Evolutionary conservation across 768 basidiomycete genomes (phyloP).

Genomic region (Trametes elegans): DNA sequence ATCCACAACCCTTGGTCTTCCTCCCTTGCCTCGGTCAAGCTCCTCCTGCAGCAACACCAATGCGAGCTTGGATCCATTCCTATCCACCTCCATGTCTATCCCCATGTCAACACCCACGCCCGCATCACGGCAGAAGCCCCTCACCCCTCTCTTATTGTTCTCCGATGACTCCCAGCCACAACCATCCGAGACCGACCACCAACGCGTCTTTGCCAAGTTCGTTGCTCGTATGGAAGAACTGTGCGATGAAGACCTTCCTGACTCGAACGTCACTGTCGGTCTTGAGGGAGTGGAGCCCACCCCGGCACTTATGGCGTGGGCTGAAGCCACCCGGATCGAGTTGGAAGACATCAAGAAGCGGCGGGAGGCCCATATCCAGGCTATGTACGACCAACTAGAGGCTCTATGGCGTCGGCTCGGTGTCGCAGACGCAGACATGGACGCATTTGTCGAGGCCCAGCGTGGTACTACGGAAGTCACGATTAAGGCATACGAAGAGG

Average conservation of each 20-base stretch:
- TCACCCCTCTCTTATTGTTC: constrained; percentile 39
- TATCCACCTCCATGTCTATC: constrained; percentile 27
- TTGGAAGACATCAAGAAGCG: constrained; percentile 72
- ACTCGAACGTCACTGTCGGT: constrained; percentile 42
- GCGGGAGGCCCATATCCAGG: constrained; percentile 84
- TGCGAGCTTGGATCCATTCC: constrained; percentile 35
- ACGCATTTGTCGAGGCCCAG: constrained; percentile 87
- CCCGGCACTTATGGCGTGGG: constrained; percentile 70
- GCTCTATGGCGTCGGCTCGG: constrained; percentile 87
- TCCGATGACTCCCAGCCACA: constrained; percentile 9
- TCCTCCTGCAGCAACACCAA: constrained; percentile 31
- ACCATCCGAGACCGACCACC: constrained; percentile 45
- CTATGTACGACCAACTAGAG: constrained; percentile 92
- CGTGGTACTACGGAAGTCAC: constrained; percentile 78
- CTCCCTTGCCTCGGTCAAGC: constrained; percentile 30
- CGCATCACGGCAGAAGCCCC: constrained; percentile 22
- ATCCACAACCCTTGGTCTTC: constrained; percentile 32
- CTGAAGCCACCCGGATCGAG: constrained; percentile 50
- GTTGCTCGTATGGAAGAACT: constrained; percentile 60
- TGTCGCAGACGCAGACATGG: constrained; percentile 76
- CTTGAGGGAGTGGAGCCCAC: constrained; percentile 82
- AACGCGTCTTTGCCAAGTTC: constrained; percentile 60
- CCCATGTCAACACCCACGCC: constrained; percentile 39
- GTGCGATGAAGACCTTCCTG: constrained; percentile 45
- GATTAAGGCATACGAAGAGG: constrained; percentile 82